Percentiles rank a stretch among this genome's conserved stretches.
These are phyloP conservation scores for Saccharomyces paradoxus DNA, from an alignment of 805 yeast genomes.

Conservation along the genomic window DNA sequence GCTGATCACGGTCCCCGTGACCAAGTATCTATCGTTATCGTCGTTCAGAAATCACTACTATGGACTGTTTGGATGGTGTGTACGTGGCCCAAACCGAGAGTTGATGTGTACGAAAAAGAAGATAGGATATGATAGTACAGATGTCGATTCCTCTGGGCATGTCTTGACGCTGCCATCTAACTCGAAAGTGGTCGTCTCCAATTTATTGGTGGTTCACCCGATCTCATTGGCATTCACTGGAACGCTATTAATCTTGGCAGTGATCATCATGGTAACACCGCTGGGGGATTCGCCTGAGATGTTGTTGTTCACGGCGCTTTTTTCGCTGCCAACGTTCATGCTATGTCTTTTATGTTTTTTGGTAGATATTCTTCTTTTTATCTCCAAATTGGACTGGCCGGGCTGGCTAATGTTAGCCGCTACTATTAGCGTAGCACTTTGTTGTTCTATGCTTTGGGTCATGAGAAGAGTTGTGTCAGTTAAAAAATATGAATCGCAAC, in stretches of 20 bases:
- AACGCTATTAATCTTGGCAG: conserved; percentile 36
- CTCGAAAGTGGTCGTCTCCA: conserved; percentile 51
- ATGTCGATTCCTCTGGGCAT: conserved; percentile 27
- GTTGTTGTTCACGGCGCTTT: conserved; percentile 44
- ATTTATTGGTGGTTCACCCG: conserved; percentile 58
- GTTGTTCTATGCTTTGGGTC: conserved; percentile 60
- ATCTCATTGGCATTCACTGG: conserved; percentile 50
- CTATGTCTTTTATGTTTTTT: conserved; percentile 65
- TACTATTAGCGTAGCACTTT: conserved; percentile 53
- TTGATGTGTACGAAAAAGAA: conserved; percentile 11
- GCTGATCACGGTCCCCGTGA: conserved; percentile 53
- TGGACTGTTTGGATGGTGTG: conserved; percentile 68
- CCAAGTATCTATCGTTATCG: conserved; percentile 41
- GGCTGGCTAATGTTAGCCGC: conserved; percentile 80
- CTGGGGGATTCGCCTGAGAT: conserved; percentile 34
- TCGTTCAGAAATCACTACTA: conserved; percentile 42
- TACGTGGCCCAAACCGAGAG: background rate
- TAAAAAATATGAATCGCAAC: conserved; percentile 15
- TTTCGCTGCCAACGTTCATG: conserved; percentile 63
- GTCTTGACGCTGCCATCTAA: conserved; percentile 49
- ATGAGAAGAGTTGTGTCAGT: conserved; percentile 55
- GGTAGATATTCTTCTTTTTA: conserved; percentile 72
- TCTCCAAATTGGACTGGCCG: conserved; percentile 66
- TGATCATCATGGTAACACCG: conserved; percentile 34
- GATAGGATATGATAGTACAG: conserved; percentile 16